A percentile compares a stretch with the other conserved stretches of the same genome.
These are phyloP conservation scores for Shiraia sp. DNA, from an alignment of 2,329 filamentous ascomycete genomes.

Conservation along the genomic window DNA sequence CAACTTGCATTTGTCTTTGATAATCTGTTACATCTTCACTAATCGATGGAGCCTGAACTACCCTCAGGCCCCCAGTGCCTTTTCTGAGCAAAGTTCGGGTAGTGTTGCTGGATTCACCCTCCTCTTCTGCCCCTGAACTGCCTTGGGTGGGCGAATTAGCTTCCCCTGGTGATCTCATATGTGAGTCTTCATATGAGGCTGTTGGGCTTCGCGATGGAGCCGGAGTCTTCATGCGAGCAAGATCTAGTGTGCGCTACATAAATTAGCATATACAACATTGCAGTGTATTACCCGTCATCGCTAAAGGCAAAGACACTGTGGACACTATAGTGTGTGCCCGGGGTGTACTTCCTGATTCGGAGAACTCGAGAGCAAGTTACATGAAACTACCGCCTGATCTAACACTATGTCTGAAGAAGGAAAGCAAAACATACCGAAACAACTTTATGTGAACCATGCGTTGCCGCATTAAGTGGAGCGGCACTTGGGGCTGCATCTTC, in stretches of 20 bases:
- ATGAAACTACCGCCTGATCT: no score
- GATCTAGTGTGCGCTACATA: slow-evolving; percentile 28
- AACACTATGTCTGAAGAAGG: neutral
- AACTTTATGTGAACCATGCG: slow-evolving; percentile 24
- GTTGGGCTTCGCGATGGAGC: slow-evolving; percentile 26
- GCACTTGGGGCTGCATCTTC: slow-evolving; percentile 32
- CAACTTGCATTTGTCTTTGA: slow-evolving; percentile 39
- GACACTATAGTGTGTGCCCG: neutral
- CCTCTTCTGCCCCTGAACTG: slow-evolving; percentile 1
- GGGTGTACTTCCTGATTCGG: no score
- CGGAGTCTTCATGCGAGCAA: slow-evolving; percentile 29
- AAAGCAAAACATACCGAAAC: slow-evolving; percentile 27
- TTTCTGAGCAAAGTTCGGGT: slow-evolving; percentile 19
- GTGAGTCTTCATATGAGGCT: slow-evolving; percentile 7
- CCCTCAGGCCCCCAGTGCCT: slow-evolving; percentile 32
- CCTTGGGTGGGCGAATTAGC: slow-evolving; percentile 6
- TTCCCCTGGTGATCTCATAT: slow-evolving; percentile 8
- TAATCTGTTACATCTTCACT: slow-evolving; percentile 36
- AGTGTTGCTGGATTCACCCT: slow-evolving; percentile 3
- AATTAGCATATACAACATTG: slow-evolving; percentile 2
- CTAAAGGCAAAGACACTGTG: neutral
- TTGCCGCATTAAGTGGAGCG: slow-evolving; percentile 8
- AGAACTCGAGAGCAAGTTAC: no score
- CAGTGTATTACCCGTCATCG: neutral
- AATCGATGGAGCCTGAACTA: slow-evolving; percentile 28